These are phyloP conservation scores for Paratinospora sagittata DNA, from an alignment of 164 flowering plant species.

Conservation along the genomic window DNA sequence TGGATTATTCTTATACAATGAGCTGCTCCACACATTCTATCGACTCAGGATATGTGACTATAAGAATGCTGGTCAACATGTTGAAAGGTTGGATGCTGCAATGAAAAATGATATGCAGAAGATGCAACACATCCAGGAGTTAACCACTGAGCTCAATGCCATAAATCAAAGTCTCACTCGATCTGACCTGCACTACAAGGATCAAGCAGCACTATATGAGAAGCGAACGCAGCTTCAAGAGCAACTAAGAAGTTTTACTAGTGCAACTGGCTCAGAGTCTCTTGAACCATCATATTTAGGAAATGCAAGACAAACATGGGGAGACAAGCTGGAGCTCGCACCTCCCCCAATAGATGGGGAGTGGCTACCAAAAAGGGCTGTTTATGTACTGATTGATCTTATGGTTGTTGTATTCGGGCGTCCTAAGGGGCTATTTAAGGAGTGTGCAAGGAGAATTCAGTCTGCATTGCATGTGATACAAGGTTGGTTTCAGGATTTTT, in stretches of 20 bases:
- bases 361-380: slow-evolving; percentile 87
- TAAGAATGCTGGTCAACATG: slow-evolving; percentile 71
- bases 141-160: slow-evolving; percentile 49
- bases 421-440: slow-evolving; percentile 88
- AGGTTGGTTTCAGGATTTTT: slow-evolving; percentile 36
- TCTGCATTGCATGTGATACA: slow-evolving; percentile 62
- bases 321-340: slow-evolving; percentile 65
- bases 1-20: slow-evolving; percentile 78
- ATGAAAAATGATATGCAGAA: slow-evolving; percentile 63
- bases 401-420: slow-evolving; percentile 71
- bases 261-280: slow-evolving; percentile 32
- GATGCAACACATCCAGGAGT: slow-evolving; percentile 33
- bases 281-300: slow-evolving; percentile 42
- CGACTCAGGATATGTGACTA: slow-evolving; percentile 79
- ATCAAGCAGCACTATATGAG: slow-evolving; percentile 43
- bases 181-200: slow-evolving; percentile 43
- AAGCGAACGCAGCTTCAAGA: slow-evolving; percentile 55
- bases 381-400: slow-evolving; percentile 81
- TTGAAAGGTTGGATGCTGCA: slow-evolving; percentile 72
- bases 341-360: slow-evolving; percentile 87
- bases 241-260: slow-evolving; percentile 32
- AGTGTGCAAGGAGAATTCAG: slow-evolving; percentile 67
- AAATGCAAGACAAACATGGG: slow-evolving; percentile 36
- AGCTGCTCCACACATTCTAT: slow-evolving; percentile 77
- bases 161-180: slow-evolving; percentile 54